A percentile compares a stretch with the other conserved stretches of the same genome.
Evolutionary conservation across 192 early-diverging fungal species (phyloP).

Genomic region (Gaertneriomyces semiglobifer): DNA sequence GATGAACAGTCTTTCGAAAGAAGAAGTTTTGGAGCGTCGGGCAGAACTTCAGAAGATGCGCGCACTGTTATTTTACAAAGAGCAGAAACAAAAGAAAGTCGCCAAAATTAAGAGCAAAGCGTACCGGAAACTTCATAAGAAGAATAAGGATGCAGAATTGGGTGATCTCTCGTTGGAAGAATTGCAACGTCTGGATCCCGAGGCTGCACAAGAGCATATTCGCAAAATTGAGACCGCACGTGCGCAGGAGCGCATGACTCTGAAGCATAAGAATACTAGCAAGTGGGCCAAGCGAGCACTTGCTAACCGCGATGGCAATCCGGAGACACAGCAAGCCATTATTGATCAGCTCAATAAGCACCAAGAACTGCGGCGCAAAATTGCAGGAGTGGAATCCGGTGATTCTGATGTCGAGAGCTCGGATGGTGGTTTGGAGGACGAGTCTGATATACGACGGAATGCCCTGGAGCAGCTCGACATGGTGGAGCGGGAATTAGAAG

Average conservation of each 20-base stretch:
- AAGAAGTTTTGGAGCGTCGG: slow-evolving; percentile 70
- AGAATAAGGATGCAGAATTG: slow-evolving; percentile 60
- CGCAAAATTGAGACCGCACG: slow-evolving; percentile 72
- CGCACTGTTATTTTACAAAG: slow-evolving; percentile 88
- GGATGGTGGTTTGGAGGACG: slow-evolving; percentile 45
- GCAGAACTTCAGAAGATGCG: slow-evolving; percentile 86
- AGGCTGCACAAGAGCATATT: slow-evolving; percentile 61
- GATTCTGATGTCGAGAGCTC: slow-evolving; percentile 58
- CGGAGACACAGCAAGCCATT: slow-evolving; percentile 69
- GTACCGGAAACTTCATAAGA: slow-evolving; percentile 84
- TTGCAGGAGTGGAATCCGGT: slow-evolving; percentile 65
- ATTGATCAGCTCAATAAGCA: slow-evolving; percentile 78
- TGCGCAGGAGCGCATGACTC: slow-evolving; percentile 87
- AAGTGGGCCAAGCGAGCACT: slow-evolving; percentile 93
- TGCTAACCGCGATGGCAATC: slow-evolving; percentile 25
- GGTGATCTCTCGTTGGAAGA: slow-evolving; percentile 47
- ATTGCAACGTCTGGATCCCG: slow-evolving; percentile 60
- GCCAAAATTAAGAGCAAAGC: slow-evolving; percentile 98
- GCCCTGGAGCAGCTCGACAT: slow-evolving; percentile 33
- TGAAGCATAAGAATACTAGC: slow-evolving; percentile 91
- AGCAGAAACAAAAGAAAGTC: slow-evolving; percentile 83
- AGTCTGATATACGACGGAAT: background rate
- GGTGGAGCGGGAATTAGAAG: slow-evolving; percentile 43
- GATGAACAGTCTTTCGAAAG: slow-evolving; percentile 74
- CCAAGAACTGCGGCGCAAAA: slow-evolving; percentile 76